These are phyloP conservation scores for Eutypa lata DNA, from an alignment of 2,329 filamentous ascomycete genomes.

Conservation along the genomic window DNA sequence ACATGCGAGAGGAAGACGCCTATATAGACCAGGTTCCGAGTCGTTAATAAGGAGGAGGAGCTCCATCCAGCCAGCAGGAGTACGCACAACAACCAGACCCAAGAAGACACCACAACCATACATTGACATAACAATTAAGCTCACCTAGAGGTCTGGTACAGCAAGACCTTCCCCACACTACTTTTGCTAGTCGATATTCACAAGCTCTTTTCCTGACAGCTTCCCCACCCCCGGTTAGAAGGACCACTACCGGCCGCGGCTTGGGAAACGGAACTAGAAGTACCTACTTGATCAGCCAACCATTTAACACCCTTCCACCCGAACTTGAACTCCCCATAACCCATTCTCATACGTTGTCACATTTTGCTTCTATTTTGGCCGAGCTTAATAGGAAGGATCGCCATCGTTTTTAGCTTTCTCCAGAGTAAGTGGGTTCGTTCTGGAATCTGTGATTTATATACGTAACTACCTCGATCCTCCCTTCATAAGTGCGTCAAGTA, in stretches of 20 bases:
- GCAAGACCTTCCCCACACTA: no score
- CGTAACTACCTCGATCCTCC: no score
- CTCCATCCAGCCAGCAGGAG: no score
- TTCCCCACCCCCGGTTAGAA: background rate
- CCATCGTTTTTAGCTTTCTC: background rate
- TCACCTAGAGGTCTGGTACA: no score
- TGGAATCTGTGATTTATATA: no score
- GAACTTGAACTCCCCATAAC: slow-evolving; percentile 9
- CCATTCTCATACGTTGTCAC: slow-evolving; percentile 1
- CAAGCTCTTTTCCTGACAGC: background rate
- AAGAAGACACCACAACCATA: no score
- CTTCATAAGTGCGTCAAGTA: background rate
- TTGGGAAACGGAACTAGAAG: background rate
- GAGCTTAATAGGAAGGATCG: background rate
- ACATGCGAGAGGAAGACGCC: no score
- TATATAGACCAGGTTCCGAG: background rate
- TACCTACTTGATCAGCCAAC: slow-evolving; percentile 19
- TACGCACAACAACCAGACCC: no score
- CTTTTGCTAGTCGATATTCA: background rate
- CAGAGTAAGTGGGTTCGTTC: no score
- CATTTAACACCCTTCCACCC: slow-evolving; percentile 27
- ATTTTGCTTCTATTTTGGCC: background rate
- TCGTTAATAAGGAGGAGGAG: background rate
- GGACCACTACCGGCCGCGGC: background rate
- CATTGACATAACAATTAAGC: background rate